Conservation (phyloP, 2,329 filamentous ascomycete species). For the Xylaria sp. region DNA sequence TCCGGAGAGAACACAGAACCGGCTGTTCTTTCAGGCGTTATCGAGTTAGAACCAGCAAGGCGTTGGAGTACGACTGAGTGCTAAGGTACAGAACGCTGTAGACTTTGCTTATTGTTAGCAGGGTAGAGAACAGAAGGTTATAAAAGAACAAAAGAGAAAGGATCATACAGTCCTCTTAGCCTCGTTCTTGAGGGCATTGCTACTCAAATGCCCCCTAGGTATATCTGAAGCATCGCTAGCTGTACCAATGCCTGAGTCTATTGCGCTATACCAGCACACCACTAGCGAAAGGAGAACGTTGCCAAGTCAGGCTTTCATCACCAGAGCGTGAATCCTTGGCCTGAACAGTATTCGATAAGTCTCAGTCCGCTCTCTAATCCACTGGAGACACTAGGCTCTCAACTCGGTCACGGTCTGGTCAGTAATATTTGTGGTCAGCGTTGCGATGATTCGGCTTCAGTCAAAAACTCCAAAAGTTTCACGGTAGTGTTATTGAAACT, state of each 20-base stretch:
- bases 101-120: neutral
- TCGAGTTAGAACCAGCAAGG: neutral
- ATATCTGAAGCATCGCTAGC: neutral
- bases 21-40: neutral
- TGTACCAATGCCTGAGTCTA: neutral
- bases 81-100: neutral
- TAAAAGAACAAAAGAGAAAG: neutral
- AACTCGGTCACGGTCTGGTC: neutral
- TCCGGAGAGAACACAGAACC: neutral
- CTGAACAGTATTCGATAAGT: neutral
- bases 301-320: neutral
- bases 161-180: neutral
- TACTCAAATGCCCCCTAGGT: neutral
- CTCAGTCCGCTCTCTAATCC: neutral
- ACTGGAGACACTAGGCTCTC: neutral
- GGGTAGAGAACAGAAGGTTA: neutral
- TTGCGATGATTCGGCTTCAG: neutral
- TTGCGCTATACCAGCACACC: neutral
- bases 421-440: neutral
- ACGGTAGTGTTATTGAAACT: neutral
- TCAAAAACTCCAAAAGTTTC: neutral
- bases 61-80: neutral
- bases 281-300: neutral
- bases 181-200: neutral
- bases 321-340: neutral